These are phyloP conservation scores for Apophysomyces trapeziformis DNA, from an alignment of 371 early-diverging fungal genomes.

Conservation along the genomic window DNA sequence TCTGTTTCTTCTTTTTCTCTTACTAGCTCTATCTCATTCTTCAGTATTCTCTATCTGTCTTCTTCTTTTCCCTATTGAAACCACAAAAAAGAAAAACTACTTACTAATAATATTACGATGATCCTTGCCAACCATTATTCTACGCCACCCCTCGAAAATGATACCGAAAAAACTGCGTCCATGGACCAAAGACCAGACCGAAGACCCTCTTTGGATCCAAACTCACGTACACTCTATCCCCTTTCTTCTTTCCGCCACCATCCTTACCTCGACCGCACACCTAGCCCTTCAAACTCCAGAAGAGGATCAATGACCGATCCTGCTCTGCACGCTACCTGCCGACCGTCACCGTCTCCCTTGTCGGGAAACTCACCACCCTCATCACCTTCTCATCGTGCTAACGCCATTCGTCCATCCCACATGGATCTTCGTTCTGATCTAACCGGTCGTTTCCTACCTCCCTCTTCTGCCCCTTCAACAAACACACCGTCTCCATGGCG, in stretches of 20 bases:
- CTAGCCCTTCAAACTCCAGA: slow-evolving; percentile 32
- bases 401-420: slow-evolving; percentile 21
- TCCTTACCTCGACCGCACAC: slow-evolving; percentile 34
- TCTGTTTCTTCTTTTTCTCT: too few relatives aligned
- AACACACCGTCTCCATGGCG: slow-evolving; percentile 25
- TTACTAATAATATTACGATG: slow-evolving; percentile 4
- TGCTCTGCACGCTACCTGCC: slow-evolving; percentile 27
- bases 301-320: slow-evolving; percentile 41
- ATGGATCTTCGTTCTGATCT: slow-evolving; percentile 31
- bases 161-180: slow-evolving; percentile 6
- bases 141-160: slow-evolving; percentile 18
- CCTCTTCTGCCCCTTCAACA: slow-evolving; percentile 19
- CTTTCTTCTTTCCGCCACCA: slow-evolving; percentile 28
- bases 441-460: slow-evolving; percentile 17
- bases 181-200: slow-evolving; percentile 11
- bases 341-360: slow-evolving; percentile 19
- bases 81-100: background rate
- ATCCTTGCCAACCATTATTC: slow-evolving; percentile 25
- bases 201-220: slow-evolving; percentile 25
- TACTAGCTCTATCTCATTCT: too few relatives aligned
- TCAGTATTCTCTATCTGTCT: background rate
- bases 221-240: slow-evolving; percentile 27
- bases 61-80: background rate
- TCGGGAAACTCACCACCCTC: slow-evolving; percentile 35
- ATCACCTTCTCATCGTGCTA: slow-evolving; percentile 26